A percentile compares a stretch with the other conserved stretches of the same genome.
Conservation (phyloP, 495 filamentous ascomycete species). For the Mytilinidion resinicola region DNA sequence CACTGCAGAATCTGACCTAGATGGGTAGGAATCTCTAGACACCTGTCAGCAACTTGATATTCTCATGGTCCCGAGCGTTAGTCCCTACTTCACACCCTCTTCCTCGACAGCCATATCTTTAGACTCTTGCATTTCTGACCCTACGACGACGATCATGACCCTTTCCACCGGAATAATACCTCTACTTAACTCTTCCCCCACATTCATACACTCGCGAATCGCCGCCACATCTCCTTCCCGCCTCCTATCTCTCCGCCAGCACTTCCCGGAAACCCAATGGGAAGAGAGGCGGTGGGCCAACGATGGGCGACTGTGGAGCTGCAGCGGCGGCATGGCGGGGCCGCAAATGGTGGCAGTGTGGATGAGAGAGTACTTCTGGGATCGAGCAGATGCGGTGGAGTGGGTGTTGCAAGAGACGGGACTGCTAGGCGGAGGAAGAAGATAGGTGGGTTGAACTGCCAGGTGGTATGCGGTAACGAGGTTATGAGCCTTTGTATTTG, state of each 20-base stretch:
- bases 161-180: conserved; percentile 15
- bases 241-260: background rate
- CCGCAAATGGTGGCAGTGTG: background rate
- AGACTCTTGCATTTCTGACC: too few relatives aligned
- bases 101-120: too few relatives aligned
- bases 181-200: background rate
- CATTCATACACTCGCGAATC: background rate
- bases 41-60: too few relatives aligned
- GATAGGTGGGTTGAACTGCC: too few relatives aligned
- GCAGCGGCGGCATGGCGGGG: background rate
- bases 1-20: too few relatives aligned
- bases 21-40: too few relatives aligned
- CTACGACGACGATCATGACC: conserved; percentile 3
- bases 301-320: background rate
- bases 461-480: too few relatives aligned
- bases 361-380: conserved; percentile 3
- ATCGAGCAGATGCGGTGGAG: background rate
- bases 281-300: background rate
- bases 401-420: background rate
- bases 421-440: too few relatives aligned
- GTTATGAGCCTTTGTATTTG: too few relatives aligned
- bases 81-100: too few relatives aligned
- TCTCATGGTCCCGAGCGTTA: too few relatives aligned
- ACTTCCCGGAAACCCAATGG: background rate
- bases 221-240: background rate